These are phyloP conservation scores for Dissophora ornata DNA, from an alignment of 192 early-diverging fungal species.

Conservation along the genomic window DNA sequence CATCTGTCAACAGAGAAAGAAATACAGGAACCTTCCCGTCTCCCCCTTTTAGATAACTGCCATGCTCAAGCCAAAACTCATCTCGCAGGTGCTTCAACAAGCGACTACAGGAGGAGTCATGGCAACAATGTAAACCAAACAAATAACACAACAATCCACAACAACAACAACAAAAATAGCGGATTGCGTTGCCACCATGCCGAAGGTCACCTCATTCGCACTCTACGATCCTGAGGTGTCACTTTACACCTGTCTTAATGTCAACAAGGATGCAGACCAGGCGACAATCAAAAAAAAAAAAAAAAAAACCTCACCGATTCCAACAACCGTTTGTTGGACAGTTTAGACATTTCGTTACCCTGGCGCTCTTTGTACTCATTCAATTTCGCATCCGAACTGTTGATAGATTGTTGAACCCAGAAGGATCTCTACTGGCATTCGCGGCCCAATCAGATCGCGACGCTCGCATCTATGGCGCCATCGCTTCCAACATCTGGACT, in stretches of 20 bases:
- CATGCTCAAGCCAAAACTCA: slow-evolving; percentile 73
- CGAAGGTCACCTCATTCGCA: slow-evolving; percentile 48
- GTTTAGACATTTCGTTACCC: no score
- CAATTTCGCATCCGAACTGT: no score
- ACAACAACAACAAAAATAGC: slow-evolving; percentile 3
- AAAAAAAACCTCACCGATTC: no score
- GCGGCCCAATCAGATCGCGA: slow-evolving; percentile 64
- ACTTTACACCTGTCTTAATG: slow-evolving; percentile 84
- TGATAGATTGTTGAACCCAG: slow-evolving; percentile 66
- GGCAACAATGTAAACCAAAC: slow-evolving; percentile 69
- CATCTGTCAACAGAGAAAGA: no score
- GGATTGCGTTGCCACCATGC: no score
- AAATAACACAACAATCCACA: no score
- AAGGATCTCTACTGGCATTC: slow-evolving; percentile 67
- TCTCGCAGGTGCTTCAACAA: slow-evolving; percentile 69
- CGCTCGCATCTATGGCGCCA: slow-evolving; percentile 67
- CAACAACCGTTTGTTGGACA: no score
- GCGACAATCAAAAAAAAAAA: slow-evolving; percentile 90
- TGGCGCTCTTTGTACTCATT: no score
- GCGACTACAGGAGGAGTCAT: slow-evolving; percentile 64
- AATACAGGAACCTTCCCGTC: background rate
- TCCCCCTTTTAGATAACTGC: background rate
- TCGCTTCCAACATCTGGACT: slow-evolving; percentile 70
- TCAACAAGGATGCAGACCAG: slow-evolving; percentile 73
- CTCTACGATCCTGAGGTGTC: slow-evolving; percentile 26